A percentile compares a stretch with the other conserved stretches of the same genome.
Conservation (phyloP, 805 yeast genomes). For the Brettanomyces naardenensis region DNA sequence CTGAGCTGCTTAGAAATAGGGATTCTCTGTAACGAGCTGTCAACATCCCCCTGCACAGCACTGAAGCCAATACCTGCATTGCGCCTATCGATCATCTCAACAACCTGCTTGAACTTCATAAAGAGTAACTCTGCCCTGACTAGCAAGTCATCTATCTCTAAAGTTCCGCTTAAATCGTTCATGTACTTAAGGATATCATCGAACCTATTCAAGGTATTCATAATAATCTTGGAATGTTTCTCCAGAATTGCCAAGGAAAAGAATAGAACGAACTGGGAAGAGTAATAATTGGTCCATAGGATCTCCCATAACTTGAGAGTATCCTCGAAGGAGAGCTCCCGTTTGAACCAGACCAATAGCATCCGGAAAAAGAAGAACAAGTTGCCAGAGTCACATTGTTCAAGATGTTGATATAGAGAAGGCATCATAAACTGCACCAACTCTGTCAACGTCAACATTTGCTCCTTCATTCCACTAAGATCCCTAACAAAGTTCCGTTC, state of each 20-base stretch:
- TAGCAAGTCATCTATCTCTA: constrained; percentile 68
- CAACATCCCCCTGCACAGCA: constrained; percentile 1
- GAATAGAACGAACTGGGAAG: constrained; percentile 83
- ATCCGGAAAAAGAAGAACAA: constrained; percentile 91
- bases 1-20: constrained; percentile 49
- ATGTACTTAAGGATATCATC: constrained; percentile 90
- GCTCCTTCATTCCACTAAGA: constrained; percentile 88
- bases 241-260: constrained; percentile 85
- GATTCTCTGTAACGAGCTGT: constrained; percentile 1
- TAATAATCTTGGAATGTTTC: constrained; percentile 72
- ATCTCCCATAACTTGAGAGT: constrained; percentile 86
- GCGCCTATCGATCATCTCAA: constrained; percentile 63
- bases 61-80: constrained; percentile 18
- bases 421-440: constrained; percentile 90
- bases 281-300: constrained; percentile 78
- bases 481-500: constrained; percentile 88
- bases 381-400: constrained; percentile 81
- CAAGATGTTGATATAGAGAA: constrained; percentile 70
- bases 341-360: constrained; percentile 91
- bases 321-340: constrained; percentile 79
- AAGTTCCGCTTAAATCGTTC: constrained; percentile 76
- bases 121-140: constrained; percentile 82
- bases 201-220: constrained; percentile 64
- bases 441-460: constrained; percentile 76
- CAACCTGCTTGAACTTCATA: constrained; percentile 69